Percentiles rank a stretch among this genome's conserved stretches.
Conservation (phyloP, 1,139 yeast genomes). For the Casaregolazyma suthepensis region DNA sequence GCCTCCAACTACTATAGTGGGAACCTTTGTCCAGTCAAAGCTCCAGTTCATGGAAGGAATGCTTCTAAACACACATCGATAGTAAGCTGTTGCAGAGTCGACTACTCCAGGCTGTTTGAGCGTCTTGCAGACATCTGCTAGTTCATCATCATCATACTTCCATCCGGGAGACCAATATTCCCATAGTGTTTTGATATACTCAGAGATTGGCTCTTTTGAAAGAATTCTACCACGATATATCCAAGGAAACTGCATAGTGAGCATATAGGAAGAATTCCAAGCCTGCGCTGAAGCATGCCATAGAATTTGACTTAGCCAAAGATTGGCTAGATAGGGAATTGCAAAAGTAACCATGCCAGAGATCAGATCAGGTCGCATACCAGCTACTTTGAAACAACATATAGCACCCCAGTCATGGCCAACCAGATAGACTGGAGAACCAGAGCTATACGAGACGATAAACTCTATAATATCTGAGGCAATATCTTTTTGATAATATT, state of each 20-base stretch:
- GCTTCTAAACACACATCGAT: conserved; percentile 15
- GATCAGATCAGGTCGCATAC: conserved; percentile 19
- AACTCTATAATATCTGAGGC: conserved; percentile 20
- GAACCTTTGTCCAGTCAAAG: conserved; percentile 21
- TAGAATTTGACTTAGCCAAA: conserved; percentile 11
- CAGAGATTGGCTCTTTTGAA: conserved; percentile 4
- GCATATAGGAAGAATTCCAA: conserved; percentile 23
- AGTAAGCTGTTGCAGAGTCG: conserved; percentile 26
- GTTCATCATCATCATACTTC: conserved; percentile 17
- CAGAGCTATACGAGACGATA: conserved; percentile 14
- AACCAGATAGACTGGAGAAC: conserved; percentile 20
- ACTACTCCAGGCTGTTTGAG: conserved; percentile 22
- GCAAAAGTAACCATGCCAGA: conserved; percentile 20
- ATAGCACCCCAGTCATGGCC: conserved; percentile 31
- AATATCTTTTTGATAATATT: conserved; percentile 13
- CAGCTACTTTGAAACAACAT: conserved; percentile 18
- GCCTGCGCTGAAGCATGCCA: conserved; percentile 20
- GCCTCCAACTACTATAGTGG: conserved; percentile 22
- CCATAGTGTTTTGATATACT: conserved; percentile 22
- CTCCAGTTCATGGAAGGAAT: neutral
- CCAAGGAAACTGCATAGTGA: conserved; percentile 23
- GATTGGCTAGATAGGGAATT: conserved; percentile 24
- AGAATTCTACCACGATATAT: conserved; percentile 12
- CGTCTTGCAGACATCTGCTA: conserved; percentile 17
- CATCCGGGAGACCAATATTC: conserved; percentile 26